Conservation (phyloP, 306 rosid genomes). For the Citrullus colocynthis region DNA sequence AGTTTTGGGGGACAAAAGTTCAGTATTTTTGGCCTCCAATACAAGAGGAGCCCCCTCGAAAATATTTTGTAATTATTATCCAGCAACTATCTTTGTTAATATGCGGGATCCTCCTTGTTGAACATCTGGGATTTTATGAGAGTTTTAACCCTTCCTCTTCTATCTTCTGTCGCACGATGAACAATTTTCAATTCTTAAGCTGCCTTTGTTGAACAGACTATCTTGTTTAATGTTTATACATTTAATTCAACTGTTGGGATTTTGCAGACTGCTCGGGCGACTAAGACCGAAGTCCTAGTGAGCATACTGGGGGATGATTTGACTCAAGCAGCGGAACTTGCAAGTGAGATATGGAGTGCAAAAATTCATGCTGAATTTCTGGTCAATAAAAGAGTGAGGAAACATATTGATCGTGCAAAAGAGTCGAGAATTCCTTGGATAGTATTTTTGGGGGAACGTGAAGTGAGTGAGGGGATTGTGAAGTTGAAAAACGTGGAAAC, state of each 20-base stretch:
- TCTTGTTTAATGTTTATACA: not conserved
- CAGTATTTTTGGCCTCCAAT: not conserved
- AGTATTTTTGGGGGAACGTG: slow-evolving; percentile 62
- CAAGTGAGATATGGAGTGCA: slow-evolving; percentile 61
- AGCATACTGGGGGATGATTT: slow-evolving; percentile 67
- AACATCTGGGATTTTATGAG: not conserved
- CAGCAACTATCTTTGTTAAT: too few relatives aligned
- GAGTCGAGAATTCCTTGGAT: slow-evolving; percentile 85
- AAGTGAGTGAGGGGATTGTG: slow-evolving; percentile 49
- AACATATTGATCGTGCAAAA: slow-evolving; percentile 64
- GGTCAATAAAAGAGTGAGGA: slow-evolving; percentile 43
- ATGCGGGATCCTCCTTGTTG: not conserved
- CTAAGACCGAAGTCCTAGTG: slow-evolving; percentile 71
- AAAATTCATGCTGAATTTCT: slow-evolving; percentile 47
- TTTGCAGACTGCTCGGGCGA: slow-evolving; percentile 58
- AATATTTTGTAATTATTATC: too few relatives aligned
- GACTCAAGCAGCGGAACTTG: slow-evolving; percentile 52
- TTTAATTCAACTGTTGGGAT: not conserved
- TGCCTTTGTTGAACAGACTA: not conserved
- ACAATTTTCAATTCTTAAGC: not conserved
- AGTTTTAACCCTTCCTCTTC: not conserved
- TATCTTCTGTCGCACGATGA: not conserved
- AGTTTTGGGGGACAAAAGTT: not conserved
- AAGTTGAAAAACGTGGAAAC: slow-evolving; percentile 41
- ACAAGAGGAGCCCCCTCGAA: too few relatives aligned